phyloP scores from a whole-genome alignment of 2,329 filamentous ascomycete species.

The Fusarium secorum region DNA sequence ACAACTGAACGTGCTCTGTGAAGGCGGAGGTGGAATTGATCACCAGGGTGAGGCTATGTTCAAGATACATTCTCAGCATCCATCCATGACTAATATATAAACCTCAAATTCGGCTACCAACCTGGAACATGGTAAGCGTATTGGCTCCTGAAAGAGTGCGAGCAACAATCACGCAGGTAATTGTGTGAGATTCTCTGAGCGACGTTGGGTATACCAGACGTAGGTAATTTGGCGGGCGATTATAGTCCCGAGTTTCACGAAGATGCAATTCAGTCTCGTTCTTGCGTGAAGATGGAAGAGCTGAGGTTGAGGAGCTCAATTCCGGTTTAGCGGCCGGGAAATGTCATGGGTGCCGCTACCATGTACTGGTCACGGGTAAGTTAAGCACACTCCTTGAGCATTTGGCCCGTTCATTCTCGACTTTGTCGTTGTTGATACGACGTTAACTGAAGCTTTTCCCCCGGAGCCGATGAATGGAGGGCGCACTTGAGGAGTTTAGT shows the following conservation, averaged over 20 bases:
- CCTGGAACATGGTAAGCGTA: constrained; percentile 40
- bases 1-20: constrained; percentile 86
- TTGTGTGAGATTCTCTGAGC: no score
- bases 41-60: constrained; percentile 68
- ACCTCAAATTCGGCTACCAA: constrained; percentile 14
- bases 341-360: constrained; percentile 11
- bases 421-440: not conserved
- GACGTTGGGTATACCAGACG: not conserved
- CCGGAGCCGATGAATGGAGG: no score
- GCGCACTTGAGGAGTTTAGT: not conserved
- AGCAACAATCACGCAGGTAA: not conserved
- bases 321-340: constrained; percentile 20
- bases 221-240: not conserved
- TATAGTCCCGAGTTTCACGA: not conserved
- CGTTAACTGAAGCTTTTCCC: not conserved
- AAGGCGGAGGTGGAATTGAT: constrained; percentile 78
- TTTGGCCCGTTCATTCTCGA: not conserved
- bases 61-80: constrained; percentile 15
- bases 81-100: not conserved
- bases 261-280: not conserved
- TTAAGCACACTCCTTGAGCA: not conserved
- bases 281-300: constrained; percentile 10
- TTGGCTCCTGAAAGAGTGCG: not conserved
- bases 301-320: constrained; percentile 18
- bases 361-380: constrained; percentile 17